Conservation (phyloP, 2,329 filamentous ascomycete species). For the Xylariales sp. region DNA sequence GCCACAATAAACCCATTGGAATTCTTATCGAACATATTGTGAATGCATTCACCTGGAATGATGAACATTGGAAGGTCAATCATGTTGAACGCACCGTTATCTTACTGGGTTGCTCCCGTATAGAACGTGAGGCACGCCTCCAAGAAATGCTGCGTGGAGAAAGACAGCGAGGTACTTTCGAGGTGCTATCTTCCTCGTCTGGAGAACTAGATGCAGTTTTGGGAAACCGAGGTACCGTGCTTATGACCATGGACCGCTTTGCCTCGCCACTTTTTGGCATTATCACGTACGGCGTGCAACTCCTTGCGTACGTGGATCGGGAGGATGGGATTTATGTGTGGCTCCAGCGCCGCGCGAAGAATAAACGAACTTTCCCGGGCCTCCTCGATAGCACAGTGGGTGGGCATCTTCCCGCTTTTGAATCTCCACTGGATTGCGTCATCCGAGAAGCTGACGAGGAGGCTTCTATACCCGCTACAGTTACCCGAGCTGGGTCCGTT, state of each 20-base stretch:
- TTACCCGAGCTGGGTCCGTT: background rate
- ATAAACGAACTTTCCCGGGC: background rate
- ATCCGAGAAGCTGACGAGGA: background rate
- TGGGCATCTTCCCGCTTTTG: background rate
- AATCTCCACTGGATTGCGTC: background rate
- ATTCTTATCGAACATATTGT: no score
- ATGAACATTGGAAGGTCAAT: background rate
- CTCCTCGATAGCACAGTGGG: background rate
- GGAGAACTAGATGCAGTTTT: background rate
- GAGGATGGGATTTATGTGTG: background rate
- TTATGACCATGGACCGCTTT: background rate
- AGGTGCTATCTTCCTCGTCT: background rate
- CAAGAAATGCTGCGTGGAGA: background rate
- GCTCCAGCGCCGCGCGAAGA: background rate
- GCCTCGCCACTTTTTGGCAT: background rate
- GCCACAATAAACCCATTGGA: background rate
- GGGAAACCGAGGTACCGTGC: background rate
- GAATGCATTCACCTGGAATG: background rate
- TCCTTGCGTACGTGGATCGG: background rate
- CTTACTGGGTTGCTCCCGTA: background rate
- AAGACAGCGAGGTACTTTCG: background rate
- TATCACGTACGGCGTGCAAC: background rate
- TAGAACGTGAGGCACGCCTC: background rate
- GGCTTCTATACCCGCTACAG: background rate
- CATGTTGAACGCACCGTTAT: background rate